Evolutionary conservation across 768 basidiomycete genomes (phyloP), one percentile per base, ranked within the genome.

Genomic region (Phlegmacium glaucopus): DNA sequence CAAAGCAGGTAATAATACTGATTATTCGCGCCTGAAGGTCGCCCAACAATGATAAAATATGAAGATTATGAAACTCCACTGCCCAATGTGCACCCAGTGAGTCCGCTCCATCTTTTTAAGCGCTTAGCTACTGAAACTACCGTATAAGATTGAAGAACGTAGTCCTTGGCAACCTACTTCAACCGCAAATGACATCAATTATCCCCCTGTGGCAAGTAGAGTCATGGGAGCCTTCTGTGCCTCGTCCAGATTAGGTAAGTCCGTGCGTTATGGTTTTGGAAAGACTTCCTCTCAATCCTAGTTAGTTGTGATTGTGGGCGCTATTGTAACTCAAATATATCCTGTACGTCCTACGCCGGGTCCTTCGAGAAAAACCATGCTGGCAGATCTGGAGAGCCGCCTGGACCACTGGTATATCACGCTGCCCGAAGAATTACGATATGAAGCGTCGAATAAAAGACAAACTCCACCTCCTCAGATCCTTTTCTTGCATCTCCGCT

Each of bases 381-480:
- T 86, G 42, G 71, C 70, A 1, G 69, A 75, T 34, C 62, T 89
- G n/a, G 89, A 88, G 61, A 72, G 72, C 48, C 72, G 78, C 34
- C 67, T 91, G 37, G 84, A 87, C 59, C 84, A 82, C 50, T 90
- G 88, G 87, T 84, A 79, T 53, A 72, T 85, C 40, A 72, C 77
- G 18, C 72, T 91, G 16, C 84, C 87, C 0, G 80, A 85, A 28
- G 64, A 72, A 43, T 71, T 91, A 18, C 74, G 75, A 39, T 85
- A 78, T 56, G 82, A 85, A 51, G 66, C 77, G 29, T 67, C 76
- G 10, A 80, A 73, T 53, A 76, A 77, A 55, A 70, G 78, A 40
- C 66, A 63, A 8, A 61, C 70, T 9, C 84, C 85, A 8, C 75
- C 83, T 4, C 83, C 88, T 1, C 79, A 83, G 44, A 73, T 90